Conservation (phyloP, 1,139 yeast genomes). For the Protomyces gravidus region DNA sequence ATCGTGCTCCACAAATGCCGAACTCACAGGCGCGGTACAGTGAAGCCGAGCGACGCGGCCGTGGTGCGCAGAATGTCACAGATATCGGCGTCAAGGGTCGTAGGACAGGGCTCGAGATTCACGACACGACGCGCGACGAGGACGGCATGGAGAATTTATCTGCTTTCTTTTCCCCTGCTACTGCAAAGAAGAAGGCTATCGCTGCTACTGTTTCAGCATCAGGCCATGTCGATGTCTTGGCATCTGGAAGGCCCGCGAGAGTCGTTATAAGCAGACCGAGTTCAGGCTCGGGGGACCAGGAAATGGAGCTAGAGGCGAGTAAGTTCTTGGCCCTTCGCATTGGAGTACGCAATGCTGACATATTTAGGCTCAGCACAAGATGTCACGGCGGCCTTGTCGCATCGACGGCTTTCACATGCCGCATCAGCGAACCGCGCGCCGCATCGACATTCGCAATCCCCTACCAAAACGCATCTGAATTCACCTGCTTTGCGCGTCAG, state of each 20-base stretch:
- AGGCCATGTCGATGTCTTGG: background rate
- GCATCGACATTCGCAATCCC: conserved; percentile 29
- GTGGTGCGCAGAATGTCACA: conserved; percentile 26
- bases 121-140: conserved; percentile 48
- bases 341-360: background rate
- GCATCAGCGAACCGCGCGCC: background rate
- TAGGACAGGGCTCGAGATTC: conserved; percentile 18
- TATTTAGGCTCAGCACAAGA: conserved; percentile 22
- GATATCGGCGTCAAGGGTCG: conserved; percentile 29
- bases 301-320: conserved; percentile 26
- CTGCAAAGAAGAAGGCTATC: conserved; percentile 21
- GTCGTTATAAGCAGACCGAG: background rate
- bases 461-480: conserved; percentile 35
- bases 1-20: too few species aligned
- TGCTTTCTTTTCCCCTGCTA: conserved; percentile 56
- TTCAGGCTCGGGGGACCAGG: conserved; percentile 4
- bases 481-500: conserved; percentile 35
- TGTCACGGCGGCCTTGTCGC: conserved; percentile 12
- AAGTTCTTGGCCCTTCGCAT: background rate
- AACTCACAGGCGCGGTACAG: conserved; percentile 18
- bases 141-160: conserved; percentile 75
- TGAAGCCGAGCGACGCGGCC: conserved; percentile 26
- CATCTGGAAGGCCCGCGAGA: conserved; percentile 6
- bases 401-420: conserved; percentile 7
- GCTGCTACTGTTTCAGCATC: conserved; percentile 3